Base-by-base conservation (phyloP, 2,329 filamentous ascomycete genomes). In the Lasiodiplodia sp. region DNA sequence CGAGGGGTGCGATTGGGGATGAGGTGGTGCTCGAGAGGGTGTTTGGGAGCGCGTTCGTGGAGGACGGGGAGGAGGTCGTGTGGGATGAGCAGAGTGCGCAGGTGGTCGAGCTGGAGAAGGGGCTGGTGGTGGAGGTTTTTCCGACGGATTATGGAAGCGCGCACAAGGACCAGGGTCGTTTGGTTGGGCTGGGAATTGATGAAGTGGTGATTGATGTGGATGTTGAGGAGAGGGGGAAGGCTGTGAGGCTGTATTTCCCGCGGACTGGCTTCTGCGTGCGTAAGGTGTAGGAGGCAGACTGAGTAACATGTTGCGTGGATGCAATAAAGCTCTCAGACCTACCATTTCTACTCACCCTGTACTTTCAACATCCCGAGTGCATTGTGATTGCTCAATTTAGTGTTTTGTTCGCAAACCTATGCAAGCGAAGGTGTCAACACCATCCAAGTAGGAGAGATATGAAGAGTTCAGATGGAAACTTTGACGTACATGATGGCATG, bases 11-110 rank as follows among this genome's bases (percentile, higher is more conserved):
- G 2, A 75, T 75, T 49, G 81, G 74, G 4, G 89, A 90, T 2
- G 82, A 82, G 52, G 84, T 88, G 72, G 88, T 88, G 2, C 82
- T 84, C 25, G 73, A 78, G 52, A 72, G 79, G 28, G 83, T 92
- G 51, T 74, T 81, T 4, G 73, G 72, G 7, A 80, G 78, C 4
- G 62, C n/a, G 8, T 52, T 53, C 4, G 34, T 37, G 4, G 67
- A 71, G 5, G 80, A 53, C 16, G 49, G 25, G 3, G 68, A 71
- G 5, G 80, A 82, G 44, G 77, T 75, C 10, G 72, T 67, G 0
- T 81, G 89, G 2, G 85, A 88, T 69, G 75, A 70, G 12, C 71
- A 18, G 16, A 18, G 38, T 7, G 51, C 72, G 4, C 88, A 92
- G 75, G 84, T 85, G 2, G 77, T 85, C 56, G 82, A 83, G 0